These are phyloP conservation scores for Aspergillus neoniger DNA, from an alignment of 2,329 filamentous ascomycete genomes.

Conservation along the genomic window DNA sequence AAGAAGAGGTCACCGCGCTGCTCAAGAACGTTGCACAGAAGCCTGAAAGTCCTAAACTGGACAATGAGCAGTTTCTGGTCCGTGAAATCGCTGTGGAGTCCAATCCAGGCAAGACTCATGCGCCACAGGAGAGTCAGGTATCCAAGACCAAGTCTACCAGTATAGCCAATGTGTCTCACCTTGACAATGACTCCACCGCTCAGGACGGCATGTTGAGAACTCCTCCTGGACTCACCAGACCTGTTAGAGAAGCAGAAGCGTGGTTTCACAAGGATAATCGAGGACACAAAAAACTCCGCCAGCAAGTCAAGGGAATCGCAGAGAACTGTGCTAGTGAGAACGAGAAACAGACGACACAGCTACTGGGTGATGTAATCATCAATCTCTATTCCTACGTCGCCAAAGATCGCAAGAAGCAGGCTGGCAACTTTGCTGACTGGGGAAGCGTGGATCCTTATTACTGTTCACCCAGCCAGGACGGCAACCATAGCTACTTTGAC, in stretches of 20 bases:
- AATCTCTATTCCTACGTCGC: slow-evolving; percentile 25
- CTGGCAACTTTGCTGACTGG: slow-evolving; percentile 22
- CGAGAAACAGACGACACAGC: slow-evolving; percentile 16
- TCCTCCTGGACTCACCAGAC: slow-evolving; percentile 23
- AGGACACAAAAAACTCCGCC: slow-evolving; percentile 20
- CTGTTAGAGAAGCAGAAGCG: slow-evolving; percentile 19
- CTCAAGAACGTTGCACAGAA: slow-evolving; percentile 1
- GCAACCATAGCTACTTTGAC: slow-evolving; percentile 28
- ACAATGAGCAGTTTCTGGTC: background rate
- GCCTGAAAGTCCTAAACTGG: slow-evolving; percentile 5
- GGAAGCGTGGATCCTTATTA: slow-evolving; percentile 13
- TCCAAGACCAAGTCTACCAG: background rate
- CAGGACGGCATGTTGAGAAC: background rate
- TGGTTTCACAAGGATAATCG: slow-evolving; percentile 29
- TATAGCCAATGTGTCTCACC: background rate
- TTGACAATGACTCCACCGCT: background rate
- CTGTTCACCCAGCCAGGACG: slow-evolving; percentile 18
- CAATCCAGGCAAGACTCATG: background rate
- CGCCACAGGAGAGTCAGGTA: background rate
- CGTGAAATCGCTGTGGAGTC: background rate
- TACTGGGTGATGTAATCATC: slow-evolving; percentile 26
- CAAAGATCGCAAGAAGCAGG: slow-evolving; percentile 9
- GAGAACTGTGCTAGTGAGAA: slow-evolving; percentile 14
- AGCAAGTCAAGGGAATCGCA: slow-evolving; percentile 23
- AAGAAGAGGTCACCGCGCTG: slow-evolving; percentile 12